Percentiles rank a stretch among this genome's conserved stretches.
Conservation (phyloP, 306 rosid species). For the Lablab purpureus region DNA sequence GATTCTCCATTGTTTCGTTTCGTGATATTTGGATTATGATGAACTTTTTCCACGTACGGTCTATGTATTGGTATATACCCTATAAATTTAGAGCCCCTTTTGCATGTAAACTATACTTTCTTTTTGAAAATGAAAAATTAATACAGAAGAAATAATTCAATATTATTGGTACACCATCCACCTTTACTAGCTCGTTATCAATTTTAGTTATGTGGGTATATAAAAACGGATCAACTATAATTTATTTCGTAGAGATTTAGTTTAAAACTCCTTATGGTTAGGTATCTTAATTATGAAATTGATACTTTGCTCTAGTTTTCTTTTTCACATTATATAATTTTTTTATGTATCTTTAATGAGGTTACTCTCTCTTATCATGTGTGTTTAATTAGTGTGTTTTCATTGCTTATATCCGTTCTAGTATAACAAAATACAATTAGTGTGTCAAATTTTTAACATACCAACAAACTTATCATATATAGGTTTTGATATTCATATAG, state of each 20-base stretch:
- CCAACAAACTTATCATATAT: too few relatives aligned
- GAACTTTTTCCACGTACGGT: background rate
- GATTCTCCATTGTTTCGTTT: background rate
- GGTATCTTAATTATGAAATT: background rate
- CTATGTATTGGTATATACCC: background rate
- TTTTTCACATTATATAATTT: background rate
- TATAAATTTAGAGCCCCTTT: slow-evolving; percentile 11
- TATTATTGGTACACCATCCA: background rate
- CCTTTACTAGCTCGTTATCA: too few relatives aligned
- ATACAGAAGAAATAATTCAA: background rate
- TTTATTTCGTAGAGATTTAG: background rate
- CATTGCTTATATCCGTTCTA: background rate
- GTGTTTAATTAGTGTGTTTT: background rate
- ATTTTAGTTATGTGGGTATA: background rate
- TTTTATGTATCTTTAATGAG: too few relatives aligned
- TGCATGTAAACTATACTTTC: background rate
- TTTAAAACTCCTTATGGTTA: background rate
- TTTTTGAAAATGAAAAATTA: background rate
- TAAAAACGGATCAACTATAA: background rate
- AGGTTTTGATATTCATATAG: too few relatives aligned
- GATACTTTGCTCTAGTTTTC: too few relatives aligned
- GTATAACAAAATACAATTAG: background rate
- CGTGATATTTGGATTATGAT: slow-evolving; percentile 16
- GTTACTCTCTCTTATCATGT: too few relatives aligned
- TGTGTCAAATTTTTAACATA: background rate